phyloP scores from a whole-genome alignment of 495 filamentous ascomycete genomes.

The Xylaria grammica region DNA sequence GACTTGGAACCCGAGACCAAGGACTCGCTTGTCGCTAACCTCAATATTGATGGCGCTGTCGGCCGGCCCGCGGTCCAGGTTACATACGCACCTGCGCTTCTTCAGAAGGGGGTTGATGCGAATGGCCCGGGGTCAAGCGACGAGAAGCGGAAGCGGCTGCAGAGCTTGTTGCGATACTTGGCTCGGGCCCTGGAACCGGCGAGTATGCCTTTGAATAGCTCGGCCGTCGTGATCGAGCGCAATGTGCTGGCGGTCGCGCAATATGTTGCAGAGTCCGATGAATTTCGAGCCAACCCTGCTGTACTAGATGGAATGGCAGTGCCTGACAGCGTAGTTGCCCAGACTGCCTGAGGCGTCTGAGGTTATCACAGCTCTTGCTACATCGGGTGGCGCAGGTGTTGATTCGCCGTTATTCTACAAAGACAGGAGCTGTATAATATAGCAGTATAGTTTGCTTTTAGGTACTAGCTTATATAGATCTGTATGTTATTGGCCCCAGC shows the following conservation, averaged over 20 bases:
- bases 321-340: not conserved
- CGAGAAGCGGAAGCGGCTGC: constrained; percentile 23
- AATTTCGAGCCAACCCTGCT: constrained; percentile 1
- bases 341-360: not conserved
- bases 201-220: not conserved
- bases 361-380: too few species aligned
- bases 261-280: constrained; percentile 13
- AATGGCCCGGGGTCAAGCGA: constrained; percentile 16
- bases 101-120: constrained; percentile 28
- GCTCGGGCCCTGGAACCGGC: constrained; percentile 25
- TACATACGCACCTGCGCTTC: constrained; percentile 43
- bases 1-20: constrained; percentile 30
- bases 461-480: too few species aligned
- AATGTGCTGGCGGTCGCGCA: constrained; percentile 26
- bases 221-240: constrained; percentile 30
- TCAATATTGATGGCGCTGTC: constrained; percentile 41
- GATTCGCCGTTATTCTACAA: too few species aligned
- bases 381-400: too few species aligned
- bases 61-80: constrained; percentile 41
- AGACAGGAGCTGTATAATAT: too few species aligned
- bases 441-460: too few species aligned
- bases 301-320: not conserved
- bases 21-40: constrained; percentile 27
- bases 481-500: too few species aligned
- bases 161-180: constrained; percentile 28